Conservation (phyloP, 2,329 filamentous ascomycete species). For the Emmonsiellopsis sp. region DNA sequence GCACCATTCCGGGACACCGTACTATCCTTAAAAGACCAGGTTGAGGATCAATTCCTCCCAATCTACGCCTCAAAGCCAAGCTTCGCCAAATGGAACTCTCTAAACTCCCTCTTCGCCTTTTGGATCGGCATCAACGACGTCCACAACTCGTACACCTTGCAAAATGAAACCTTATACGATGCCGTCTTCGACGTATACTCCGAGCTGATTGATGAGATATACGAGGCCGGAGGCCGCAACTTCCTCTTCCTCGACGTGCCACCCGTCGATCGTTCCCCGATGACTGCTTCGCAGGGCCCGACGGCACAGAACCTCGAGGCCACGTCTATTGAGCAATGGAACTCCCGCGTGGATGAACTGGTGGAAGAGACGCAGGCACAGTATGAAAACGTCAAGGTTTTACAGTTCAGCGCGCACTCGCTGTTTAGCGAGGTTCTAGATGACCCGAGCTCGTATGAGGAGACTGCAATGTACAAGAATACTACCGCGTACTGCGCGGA, state of each 20-base stretch:
- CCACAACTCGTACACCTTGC: constrained; percentile 13
- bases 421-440: constrained; percentile 33
- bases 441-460: constrained; percentile 27
- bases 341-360: constrained; percentile 26
- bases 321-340: constrained; percentile 31
- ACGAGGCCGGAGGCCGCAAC: constrained; percentile 43
- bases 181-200: constrained; percentile 36
- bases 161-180: constrained; percentile 13
- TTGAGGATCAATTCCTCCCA: constrained; percentile 32
- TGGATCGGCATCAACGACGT: constrained; percentile 6
- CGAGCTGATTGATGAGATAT: constrained; percentile 35
- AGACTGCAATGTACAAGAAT: constrained; percentile 34
- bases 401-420: constrained; percentile 32
- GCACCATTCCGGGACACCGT: constrained; percentile 35
- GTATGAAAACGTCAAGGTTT: constrained; percentile 22
- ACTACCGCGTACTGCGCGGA: constrained; percentile 32
- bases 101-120: constrained; percentile 1
- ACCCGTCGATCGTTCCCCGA: constrained; percentile 19
- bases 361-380: constrained; percentile 21
- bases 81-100: neutral
- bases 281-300: constrained; percentile 4
- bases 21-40: constrained; percentile 38
- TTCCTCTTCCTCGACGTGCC: constrained; percentile 50
- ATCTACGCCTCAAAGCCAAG: constrained; percentile 22
- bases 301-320: constrained; percentile 10